A percentile compares a stretch with the other conserved stretches of the same genome.
Evolutionary conservation across 345 rosid genomes (phyloP).

Genomic region (Geranium brycei): DNA sequence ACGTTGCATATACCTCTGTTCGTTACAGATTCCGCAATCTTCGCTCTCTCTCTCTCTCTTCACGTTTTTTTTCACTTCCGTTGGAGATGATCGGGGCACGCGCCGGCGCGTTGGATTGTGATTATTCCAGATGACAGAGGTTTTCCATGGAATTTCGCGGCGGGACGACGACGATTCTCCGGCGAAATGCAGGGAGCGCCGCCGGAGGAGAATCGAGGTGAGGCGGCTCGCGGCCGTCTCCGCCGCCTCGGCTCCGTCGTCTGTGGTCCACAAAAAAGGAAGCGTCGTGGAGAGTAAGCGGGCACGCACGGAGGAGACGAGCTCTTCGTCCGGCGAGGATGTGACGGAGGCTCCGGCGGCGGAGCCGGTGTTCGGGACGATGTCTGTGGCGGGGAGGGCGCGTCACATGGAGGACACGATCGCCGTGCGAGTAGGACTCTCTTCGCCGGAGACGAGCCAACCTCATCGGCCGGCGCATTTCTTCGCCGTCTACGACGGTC

Average conservation of each 20-base stretch:
- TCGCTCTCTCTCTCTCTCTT: conserved; percentile 1
- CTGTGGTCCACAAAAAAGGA: not conserved
- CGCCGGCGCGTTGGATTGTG: not conserved
- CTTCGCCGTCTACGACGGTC: conserved; percentile 80
- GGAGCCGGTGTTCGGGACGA: conserved; percentile 35
- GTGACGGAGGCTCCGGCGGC: conserved; percentile 1
- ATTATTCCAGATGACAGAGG: conserved; percentile 9
- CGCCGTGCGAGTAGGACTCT: conserved; percentile 25
- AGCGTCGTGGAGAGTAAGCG: conserved; percentile 15
- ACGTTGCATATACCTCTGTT: conserved; percentile 9
- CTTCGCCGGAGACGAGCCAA: conserved; percentile 31
- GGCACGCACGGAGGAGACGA: conserved; percentile 8
- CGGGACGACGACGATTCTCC: conserved; percentile 27
- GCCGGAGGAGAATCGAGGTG: conserved; percentile 42
- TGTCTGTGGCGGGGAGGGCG: conserved; percentile 46
- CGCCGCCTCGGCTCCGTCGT: not conserved
- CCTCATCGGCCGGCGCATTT: conserved; percentile 43
- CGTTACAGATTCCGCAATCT: no score
- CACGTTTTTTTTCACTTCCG: not conserved
- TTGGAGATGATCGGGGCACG: not conserved
- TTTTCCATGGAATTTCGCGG: conserved; percentile 16
- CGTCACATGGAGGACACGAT: conserved; percentile 58
- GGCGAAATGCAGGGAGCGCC: conserved; percentile 40
- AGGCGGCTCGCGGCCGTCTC: conserved; percentile 31
- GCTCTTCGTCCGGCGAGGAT: conserved; percentile 8